Conservation (phyloP, 2,329 filamentous ascomycete genomes). For the Decorospora gaudefroyi region DNA sequence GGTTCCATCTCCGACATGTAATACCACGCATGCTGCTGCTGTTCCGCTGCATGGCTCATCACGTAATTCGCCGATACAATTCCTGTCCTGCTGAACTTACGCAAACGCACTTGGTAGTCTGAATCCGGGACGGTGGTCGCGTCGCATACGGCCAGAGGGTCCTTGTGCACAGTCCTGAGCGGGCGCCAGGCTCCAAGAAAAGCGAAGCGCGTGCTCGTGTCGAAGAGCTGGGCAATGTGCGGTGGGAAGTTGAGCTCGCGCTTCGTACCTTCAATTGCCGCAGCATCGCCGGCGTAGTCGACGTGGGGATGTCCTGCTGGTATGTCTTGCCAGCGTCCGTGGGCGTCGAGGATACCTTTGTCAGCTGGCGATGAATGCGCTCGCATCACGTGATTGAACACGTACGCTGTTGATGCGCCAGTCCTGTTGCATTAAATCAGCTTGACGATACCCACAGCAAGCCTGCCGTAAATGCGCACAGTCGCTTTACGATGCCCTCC, state of each 20-base stretch:
- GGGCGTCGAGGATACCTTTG: slow-evolving; percentile 50
- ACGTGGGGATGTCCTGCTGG: slow-evolving; percentile 29
- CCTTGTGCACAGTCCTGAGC: slow-evolving; percentile 24
- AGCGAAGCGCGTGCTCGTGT: slow-evolving; percentile 23
- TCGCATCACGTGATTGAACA: slow-evolving; percentile 50
- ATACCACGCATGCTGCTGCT: slow-evolving; percentile 33
- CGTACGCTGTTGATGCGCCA: slow-evolving; percentile 18
- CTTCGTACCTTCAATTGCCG: slow-evolving; percentile 17
- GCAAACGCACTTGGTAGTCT: slow-evolving; percentile 23
- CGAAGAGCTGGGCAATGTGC: slow-evolving; percentile 9
- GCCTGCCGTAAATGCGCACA: slow-evolving; percentile 14
- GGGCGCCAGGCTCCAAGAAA: slow-evolving; percentile 42
- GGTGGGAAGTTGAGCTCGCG: slow-evolving; percentile 23
- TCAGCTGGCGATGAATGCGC: slow-evolving; percentile 54
- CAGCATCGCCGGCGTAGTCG: slow-evolving; percentile 23
- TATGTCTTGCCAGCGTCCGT: slow-evolving; percentile 49
- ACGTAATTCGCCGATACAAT: slow-evolving; percentile 25
- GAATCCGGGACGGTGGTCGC: slow-evolving; percentile 22
- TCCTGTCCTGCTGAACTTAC: slow-evolving; percentile 25
- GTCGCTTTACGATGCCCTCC: slow-evolving; percentile 16
- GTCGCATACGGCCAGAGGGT: slow-evolving; percentile 35
- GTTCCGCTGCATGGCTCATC: slow-evolving; percentile 16
- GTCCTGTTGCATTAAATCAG: slow-evolving; percentile 12
- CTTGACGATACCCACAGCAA: too few relatives aligned
- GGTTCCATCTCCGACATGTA: slow-evolving; percentile 32